Base-by-base conservation (phyloP, 768 basidiomycete genomes). In the Naematelia aurantialba region DNA sequence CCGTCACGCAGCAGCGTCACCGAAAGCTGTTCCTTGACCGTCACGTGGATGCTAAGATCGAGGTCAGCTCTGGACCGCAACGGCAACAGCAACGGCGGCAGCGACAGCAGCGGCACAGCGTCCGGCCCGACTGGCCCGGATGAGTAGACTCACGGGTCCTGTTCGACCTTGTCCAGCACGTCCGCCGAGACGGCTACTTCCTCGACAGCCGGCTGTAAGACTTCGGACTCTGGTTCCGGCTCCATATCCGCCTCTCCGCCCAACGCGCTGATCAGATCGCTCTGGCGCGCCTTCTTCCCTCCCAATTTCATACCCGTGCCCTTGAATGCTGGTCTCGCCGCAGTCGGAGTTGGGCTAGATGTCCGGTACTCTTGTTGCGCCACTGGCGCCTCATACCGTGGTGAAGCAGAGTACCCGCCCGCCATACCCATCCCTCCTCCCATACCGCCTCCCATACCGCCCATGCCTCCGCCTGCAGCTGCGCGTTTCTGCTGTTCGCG, bases 271-370 rank as follows among this genome's bases (percentile, higher is more conserved):
- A 93, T 76, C 21, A 96, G 76, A 62, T 94, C 93, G 4, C 88
- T 86, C 72, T 94, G 89, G 70, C 87, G 89, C 26, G 86, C 87
- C 79, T 89, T 93, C 79, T 94, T 97, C 69, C 84, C 83, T 30
- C 94, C 93, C 13, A 99, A 83, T 70, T 98, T 97, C 94, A 99
- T 97, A 24, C 94, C 94, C 10, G 85, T 83, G 45, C 88, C 85
- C 80, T 94, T 96, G 85, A 98, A 98, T 4, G 89, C 84, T 12
- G 91, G 88, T 1, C 76, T 74, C 25, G 65, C 29, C 21, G 60
- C 58, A 4, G 66, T 53, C 22, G 62, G 61, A 10, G 74, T 68
- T 4, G 73, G 65, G 50, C 59, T 56, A 11, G 63, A 57, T 13
- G 68, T 55, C 30, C 73, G 34, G 60, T 74, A 75, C 25, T 71